Conservation (phyloP, 2,329 filamentous ascomycete species). For the Phialophora chinensis region DNA sequence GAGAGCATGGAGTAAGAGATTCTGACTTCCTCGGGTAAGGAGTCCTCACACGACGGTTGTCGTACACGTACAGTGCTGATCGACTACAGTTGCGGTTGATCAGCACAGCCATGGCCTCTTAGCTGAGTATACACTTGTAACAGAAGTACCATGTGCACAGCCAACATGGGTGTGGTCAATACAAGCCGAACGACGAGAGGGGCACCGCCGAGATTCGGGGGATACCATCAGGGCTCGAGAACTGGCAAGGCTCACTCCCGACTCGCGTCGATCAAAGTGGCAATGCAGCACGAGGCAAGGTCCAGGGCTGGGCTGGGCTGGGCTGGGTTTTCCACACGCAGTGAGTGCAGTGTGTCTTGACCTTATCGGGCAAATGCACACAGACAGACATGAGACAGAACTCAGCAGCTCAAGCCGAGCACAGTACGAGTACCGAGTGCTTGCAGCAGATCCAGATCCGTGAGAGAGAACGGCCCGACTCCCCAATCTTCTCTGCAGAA, state of each 20-base stretch:
- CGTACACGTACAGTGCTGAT: background rate
- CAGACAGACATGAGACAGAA: background rate
- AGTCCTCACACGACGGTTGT: background rate
- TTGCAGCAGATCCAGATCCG: background rate
- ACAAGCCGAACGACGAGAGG: background rate
- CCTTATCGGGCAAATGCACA: conserved; percentile 18
- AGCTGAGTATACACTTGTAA: background rate
- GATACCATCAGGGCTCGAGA: background rate
- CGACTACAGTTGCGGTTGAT: background rate
- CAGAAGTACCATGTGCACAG: background rate
- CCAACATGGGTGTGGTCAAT: background rate
- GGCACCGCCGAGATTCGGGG: background rate
- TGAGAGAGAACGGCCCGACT: conserved; percentile 1
- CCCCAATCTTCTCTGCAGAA: background rate
- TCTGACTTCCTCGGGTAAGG: background rate
- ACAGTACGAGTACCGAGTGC: too few species aligned
- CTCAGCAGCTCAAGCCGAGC: background rate
- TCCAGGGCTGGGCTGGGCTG: background rate
- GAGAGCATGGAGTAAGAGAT: background rate
- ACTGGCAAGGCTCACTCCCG: background rate
- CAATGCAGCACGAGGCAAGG: background rate
- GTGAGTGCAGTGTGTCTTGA: conserved; percentile 23
- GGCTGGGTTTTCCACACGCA: background rate
- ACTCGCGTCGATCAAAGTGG: background rate
- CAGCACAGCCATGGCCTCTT: background rate